A percentile compares a stretch with the other conserved stretches of the same genome.
phyloP scores from a whole-genome alignment of 768 basidiomycete genomes.

The Psilocybe cubensis region DNA sequence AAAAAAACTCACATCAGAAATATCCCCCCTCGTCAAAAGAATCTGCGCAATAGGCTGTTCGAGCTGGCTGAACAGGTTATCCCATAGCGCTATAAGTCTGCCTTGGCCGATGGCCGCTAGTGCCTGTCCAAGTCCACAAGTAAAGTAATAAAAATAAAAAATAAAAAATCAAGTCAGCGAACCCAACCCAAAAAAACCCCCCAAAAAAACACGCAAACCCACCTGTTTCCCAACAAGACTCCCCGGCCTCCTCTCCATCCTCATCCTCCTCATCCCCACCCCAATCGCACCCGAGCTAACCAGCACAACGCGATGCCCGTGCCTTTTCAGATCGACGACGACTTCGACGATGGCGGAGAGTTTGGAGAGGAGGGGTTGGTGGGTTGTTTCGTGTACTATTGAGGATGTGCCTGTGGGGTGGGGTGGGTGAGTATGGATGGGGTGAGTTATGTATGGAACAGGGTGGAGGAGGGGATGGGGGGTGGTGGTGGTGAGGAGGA shows the following conservation, averaged over 20 bases:
- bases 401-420: constrained; percentile 98
- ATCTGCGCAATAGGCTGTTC: constrained; percentile 97
- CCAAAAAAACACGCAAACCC: constrained; percentile 24
- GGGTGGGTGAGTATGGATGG: too few species aligned
- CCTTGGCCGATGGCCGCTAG: constrained; percentile 98
- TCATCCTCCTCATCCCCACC: constrained; percentile 93
- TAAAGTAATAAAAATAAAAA: neutral
- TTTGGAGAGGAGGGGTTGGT: constrained; percentile 88
- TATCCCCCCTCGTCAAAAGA: constrained; percentile 91
- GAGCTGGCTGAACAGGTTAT: constrained; percentile 92
- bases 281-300: constrained; percentile 98
- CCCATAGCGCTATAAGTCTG: constrained; percentile 94
- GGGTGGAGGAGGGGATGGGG: too few species aligned
- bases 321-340: constrained; percentile 70
- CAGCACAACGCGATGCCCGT: constrained; percentile 93
- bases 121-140: constrained; percentile 55
- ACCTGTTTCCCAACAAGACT: constrained; percentile 92
- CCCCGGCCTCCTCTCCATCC: constrained; percentile 77
- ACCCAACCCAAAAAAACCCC: too few species aligned
- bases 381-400: constrained; percentile 93
- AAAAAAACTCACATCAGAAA: constrained; percentile 99
- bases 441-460: too few species aligned
- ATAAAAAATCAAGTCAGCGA: too few species aligned
- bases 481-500: too few species aligned
- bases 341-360: constrained; percentile 94